Evolutionary conservation across 768 basidiomycete genomes (phyloP).

Genomic region (Lactifluus hygrophoroides): DNA sequence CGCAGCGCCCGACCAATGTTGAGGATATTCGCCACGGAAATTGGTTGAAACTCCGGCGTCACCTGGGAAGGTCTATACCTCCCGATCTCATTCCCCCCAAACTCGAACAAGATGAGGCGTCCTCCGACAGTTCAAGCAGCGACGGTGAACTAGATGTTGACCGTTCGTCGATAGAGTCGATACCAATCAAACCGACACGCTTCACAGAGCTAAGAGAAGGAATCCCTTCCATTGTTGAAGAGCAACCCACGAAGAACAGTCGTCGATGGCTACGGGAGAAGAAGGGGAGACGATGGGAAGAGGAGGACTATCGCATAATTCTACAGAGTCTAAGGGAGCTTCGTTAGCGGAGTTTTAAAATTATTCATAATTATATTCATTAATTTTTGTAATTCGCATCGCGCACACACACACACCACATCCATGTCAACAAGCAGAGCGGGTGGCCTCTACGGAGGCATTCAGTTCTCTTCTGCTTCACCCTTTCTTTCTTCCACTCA

Average conservation of each 20-base stretch:
- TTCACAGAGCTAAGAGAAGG: not conserved
- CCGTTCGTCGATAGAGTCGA: not conserved
- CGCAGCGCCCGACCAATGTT: not conserved
- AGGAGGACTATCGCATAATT: slow-evolving; percentile 30
- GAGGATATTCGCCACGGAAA: slow-evolving; percentile 2
- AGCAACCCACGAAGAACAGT: slow-evolving; percentile 20
- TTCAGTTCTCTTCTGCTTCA: slow-evolving; percentile 70
- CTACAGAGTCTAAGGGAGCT: slow-evolving; percentile 28
- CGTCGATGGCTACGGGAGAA: slow-evolving; percentile 35
- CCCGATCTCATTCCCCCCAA: slow-evolving; percentile 22
- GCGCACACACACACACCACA: not conserved
- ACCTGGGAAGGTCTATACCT: slow-evolving; percentile 28
- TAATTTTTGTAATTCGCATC: no score
- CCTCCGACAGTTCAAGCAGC: not conserved
- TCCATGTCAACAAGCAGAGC: slow-evolving; percentile 43
- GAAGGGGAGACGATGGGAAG: slow-evolving; percentile 31
- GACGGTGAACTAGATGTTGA: not conserved
- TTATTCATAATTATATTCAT: no score
- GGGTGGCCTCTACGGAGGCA: slow-evolving; percentile 80
- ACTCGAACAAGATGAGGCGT: slow-evolving; percentile 10
- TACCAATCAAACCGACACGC: not conserved
- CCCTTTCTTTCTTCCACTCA: slow-evolving; percentile 40
- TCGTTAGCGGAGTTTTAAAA: not conserved
- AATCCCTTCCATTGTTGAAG: not conserved
- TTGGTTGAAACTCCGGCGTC: slow-evolving; percentile 27